Base-by-base conservation (phyloP, 805 yeast genomes). In the Kodamaea neixiangensis region DNA sequence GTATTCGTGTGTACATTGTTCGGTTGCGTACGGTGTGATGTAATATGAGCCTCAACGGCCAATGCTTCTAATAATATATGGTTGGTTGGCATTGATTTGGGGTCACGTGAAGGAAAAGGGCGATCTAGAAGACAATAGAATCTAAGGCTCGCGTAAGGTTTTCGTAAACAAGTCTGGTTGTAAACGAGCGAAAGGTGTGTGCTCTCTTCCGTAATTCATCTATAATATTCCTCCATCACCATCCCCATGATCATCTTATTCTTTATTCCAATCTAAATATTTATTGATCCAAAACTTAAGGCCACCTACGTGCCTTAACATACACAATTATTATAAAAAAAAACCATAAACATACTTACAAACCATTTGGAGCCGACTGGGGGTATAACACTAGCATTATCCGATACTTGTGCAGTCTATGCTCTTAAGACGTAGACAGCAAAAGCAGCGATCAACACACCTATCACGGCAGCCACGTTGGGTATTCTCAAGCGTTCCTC, bases 381-480 rank as follows among this genome's bases (percentile, higher is more conserved):
- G 31, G 31, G 31, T 37, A 37, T 19, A 37, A 37, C 17, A 37
- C 9, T 37, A 37, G 21, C 22, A 37, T 37, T 37, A n/a, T n/a
- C n/a, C n/a, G n/a, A n/a, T n/a, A n/a, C 17, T 19, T 17, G 15
- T 5, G n/a, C 17, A n/a, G 13, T n/a, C 18, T 18, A 39, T 29
- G 44, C 33, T 21, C 48, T 37, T 33, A 49, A 44, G 14, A 48
- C 21, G 40, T 34, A 33, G 34, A 45, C 44, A 17, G 52, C 47
- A 31, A 46, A 39, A 14, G 48, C 47, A 14, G 49, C 49, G 25
- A 46, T 34, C 43, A 44, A 51, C 1, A 49, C 50, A 4, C 49
- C 54, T 21, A 39, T 42, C 15, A 50, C 47, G 22, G 52, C 50
- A 25, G 44, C 43, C 5, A 46, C 34, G 6, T 37, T 43, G 22